phyloP scores from a whole-genome alignment of 148 eudicot genomes.

The Vaccinium myrtillus region DNA sequence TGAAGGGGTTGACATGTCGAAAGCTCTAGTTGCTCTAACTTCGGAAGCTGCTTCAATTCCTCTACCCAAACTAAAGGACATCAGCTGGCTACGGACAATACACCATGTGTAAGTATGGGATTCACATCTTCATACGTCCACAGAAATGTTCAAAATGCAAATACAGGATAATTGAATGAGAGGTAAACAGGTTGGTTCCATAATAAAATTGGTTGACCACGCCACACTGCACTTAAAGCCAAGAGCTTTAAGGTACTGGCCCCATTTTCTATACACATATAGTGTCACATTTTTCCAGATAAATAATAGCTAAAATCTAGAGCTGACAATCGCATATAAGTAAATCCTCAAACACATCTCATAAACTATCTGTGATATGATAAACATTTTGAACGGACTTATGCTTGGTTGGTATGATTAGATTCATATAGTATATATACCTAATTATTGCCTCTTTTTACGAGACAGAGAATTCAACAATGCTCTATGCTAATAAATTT shows the following conservation, averaged over 20 bases:
- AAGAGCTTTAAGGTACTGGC: neutral
- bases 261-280: neutral
- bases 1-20: constrained; percentile 59
- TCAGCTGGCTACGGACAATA: constrained; percentile 80
- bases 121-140: neutral
- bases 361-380: neutral
- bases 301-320: neutral
- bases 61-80: constrained; percentile 79
- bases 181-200: neutral
- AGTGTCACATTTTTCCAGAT: neutral
- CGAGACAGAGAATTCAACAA: neutral
- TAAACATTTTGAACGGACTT: neutral
- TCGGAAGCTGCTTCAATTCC: constrained; percentile 92
- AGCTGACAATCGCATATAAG: neutral
- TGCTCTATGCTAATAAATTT: neutral
- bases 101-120: constrained; percentile 85
- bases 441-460: neutral
- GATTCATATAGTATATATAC: neutral
- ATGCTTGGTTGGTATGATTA: constrained; percentile 3
- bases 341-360: neutral
- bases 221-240: neutral
- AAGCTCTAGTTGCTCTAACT: constrained; percentile 76
- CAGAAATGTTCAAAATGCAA: neutral
- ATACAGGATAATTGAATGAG: neutral
- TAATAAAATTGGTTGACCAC: neutral